Base-by-base conservation (phyloP, 257 asterid genomes). In the Solanum arcanum region DNA sequence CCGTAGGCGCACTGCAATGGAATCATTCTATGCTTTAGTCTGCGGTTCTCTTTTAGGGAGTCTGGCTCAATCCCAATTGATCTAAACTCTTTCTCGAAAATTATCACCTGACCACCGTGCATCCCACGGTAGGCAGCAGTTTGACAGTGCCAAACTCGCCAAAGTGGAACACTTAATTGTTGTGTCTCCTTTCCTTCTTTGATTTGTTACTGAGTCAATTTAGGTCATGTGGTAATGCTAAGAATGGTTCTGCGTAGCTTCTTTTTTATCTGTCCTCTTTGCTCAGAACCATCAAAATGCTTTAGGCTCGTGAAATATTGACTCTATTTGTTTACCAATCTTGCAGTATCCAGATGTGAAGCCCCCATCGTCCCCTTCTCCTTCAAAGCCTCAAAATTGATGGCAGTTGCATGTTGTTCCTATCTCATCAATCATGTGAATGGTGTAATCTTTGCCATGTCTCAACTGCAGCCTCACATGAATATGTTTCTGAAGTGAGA, bases 351-450 rank as follows among this genome's bases (percentile, higher is more conserved):
- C 98, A n/a, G 98, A 95, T 88, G 84, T 94, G 85, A 95, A 94
- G 81, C 99, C 99, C 25, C 99, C 99, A 21, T 91, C 99, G 64
- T 93, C 99, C 37, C 98, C 99, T 74, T 92, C 97, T 87, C 98
- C 98, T 46, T 92, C 98, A 39, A 94, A 94, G 92, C 98, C 98
- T 18, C 86, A 87, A 47, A 37, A 46, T 60, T 94, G 92, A 94
- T 74, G 70, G 8, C 9, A 72, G 68, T 16, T 64, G 41, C 29
- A 86, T 41, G 39, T 49, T 49, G 62, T 56, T 41, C 39, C 18
- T 77, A 14, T 25, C 62, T 77, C 62, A 9, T 77, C 23, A 62
- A 14, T 46, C 64, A n/a, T 76, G 60, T 77, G 84, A 77, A 77
- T 25, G 87, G 46, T 60, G 89, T 25, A 86, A 68, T 82, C 12